Base-by-base conservation (phyloP, 257 asterid genomes). In the Solanum medicagineum region DNA sequence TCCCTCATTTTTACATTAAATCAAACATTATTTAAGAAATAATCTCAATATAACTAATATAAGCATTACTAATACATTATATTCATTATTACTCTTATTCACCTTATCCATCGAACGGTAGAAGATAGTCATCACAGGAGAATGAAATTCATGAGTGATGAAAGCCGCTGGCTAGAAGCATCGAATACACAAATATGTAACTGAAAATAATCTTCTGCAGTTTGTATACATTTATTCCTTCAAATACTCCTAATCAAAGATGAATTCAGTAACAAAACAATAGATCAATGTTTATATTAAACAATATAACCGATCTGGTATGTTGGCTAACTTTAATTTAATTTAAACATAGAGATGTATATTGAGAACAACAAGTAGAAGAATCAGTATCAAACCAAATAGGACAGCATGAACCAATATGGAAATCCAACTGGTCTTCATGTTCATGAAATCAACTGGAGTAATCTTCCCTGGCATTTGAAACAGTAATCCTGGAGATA, bases 381-480 rank as follows among this genome's bases (percentile, higher is more conserved):
- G 96, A 57, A 92, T 81, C 44, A 95, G 98, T 82, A 96, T 92
- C 95, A 96, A 85, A 91, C 93, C 98, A 77, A 91, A 94, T 86
- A 94, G 85, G 51, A 94, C 86, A 22, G 98, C 86, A 88, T 94
- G 98, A 40, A 94, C 74, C 66, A 93, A 10, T 56, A 96, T 89
- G 29, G 98, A 92, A 1, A 89, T 65, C 0, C 85, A 7, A 80
- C 95, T 94, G 2, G 99, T 94, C 89, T 92, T 96, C 98, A 96
- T 96, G 91, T 93, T 95, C 62, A 93, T 89, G 85, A 96, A 94
- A 11, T 91, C 99, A 2, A 93, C 91, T 0, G 96, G 95, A 57
- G 81, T 85, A 5, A 93, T 93, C 88, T 94, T 96, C 20, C 94
- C 99, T 0, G 98, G 99, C 29, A 96, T 90, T 91, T 96, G 98